A percentile compares a stretch with the other conserved stretches of the same genome.
Conservation (phyloP, 2,329 filamentous ascomycete genomes). For the Helotiales sp. region DNA sequence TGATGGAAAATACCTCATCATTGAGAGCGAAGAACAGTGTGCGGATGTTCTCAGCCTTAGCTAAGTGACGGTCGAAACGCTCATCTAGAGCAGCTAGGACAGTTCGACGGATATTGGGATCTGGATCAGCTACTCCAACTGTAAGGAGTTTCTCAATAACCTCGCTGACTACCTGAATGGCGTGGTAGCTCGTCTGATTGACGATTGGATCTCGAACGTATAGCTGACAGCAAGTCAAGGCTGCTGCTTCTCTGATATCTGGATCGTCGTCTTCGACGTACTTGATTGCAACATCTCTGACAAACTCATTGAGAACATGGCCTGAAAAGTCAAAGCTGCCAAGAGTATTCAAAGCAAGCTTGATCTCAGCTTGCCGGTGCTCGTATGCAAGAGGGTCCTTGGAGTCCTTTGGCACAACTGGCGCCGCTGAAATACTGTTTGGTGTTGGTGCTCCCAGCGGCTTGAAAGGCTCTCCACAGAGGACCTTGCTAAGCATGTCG, state of each 20-base stretch:
- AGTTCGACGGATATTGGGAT: constrained; percentile 83
- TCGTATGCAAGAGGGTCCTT: constrained; percentile 83
- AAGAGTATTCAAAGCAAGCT: constrained; percentile 87
- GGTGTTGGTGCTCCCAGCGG: constrained; percentile 85
- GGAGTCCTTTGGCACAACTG: constrained; percentile 82
- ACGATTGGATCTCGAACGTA: constrained; percentile 97
- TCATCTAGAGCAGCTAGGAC: constrained; percentile 88
- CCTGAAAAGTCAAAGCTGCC: constrained; percentile 97
- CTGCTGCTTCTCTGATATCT: constrained; percentile 90
- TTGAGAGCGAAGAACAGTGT: constrained; percentile 95
- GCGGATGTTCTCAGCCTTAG: constrained; percentile 94
- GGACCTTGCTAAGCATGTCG: constrained; percentile 90
- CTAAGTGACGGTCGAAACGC: constrained; percentile 94
- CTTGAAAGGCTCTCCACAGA: constrained; percentile 89
- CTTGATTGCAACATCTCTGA: constrained; percentile 95
- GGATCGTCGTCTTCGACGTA: constrained; percentile 97
- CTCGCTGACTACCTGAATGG: constrained; percentile 94
- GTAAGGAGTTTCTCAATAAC: constrained; percentile 97
- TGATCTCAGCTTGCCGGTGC: constrained; percentile 80
- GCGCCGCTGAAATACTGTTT: constrained; percentile 77
- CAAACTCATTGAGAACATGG: constrained; percentile 96
- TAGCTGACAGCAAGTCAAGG: constrained; percentile 95
- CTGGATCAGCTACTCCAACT: constrained; percentile 89
- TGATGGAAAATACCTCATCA: constrained; percentile 88
- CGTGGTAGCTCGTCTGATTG: constrained; percentile 95